phyloP scores from a whole-genome alignment of 306 rosid genomes.

The Ormosia emarginata region DNA sequence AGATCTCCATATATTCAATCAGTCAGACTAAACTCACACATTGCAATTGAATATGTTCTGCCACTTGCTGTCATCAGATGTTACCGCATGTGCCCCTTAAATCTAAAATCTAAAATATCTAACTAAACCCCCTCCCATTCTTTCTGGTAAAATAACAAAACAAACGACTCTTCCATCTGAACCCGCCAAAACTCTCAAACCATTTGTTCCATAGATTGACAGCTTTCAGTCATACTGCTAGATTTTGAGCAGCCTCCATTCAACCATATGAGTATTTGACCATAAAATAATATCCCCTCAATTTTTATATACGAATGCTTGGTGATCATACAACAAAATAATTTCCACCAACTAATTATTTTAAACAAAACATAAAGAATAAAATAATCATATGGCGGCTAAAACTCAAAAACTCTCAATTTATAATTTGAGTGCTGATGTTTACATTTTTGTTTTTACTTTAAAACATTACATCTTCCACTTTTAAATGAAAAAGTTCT shows the following conservation, averaged over 20 bases:
- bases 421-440: neutral
- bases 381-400: constrained; percentile 9
- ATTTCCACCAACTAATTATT: neutral
- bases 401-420: neutral
- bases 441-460: neutral
- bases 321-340: neutral
- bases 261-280: constrained; percentile 22
- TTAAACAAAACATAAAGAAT: neutral
- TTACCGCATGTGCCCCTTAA: neutral
- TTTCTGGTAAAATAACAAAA: neutral
- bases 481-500: too few relatives aligned
- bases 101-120: too few relatives aligned
- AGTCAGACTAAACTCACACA: too few relatives aligned
- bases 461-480: too few relatives aligned
- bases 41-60: neutral
- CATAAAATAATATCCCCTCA: neutral
- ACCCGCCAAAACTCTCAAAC: neutral
- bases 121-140: neutral
- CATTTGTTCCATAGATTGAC: neutral
- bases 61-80: neutral
- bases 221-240: neutral
- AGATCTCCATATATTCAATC: too few relatives aligned
- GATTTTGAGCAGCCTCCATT: constrained; percentile 26
- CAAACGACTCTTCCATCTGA: neutral
- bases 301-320: neutral